Evolutionary conservation across 306 rosid genomes (phyloP), one percentile per base, ranked within the genome.

Genomic region (Spatholobus suberectus): DNA sequence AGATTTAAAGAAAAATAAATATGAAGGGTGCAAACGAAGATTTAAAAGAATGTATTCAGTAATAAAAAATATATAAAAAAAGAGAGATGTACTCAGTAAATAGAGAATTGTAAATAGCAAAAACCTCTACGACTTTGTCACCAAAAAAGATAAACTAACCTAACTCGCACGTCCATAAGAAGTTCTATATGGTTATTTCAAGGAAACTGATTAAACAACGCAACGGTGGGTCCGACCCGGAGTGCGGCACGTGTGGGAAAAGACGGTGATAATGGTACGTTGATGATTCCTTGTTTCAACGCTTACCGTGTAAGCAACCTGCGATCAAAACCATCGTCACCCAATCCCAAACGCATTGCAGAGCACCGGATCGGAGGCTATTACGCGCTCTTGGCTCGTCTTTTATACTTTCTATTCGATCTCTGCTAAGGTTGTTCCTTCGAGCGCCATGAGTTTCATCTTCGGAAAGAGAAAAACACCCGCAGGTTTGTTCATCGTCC

Each of bases 391-490:
- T 61, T 61, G 38, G 27, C 10, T 61, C 40, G 9, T 55, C 52
- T 35, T 9, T 2, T 51, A 9, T 6, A 35, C 72, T 7, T 40
- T 65, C 78, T 4, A 37, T 67, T 79, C 80, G 13, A 23, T 32
- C 77, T 62, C 41, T 10, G 26, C 66, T 46, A n/a, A 27, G 20
- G n/a, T 68, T 66, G 8, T 67, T 78, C 61, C 77, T 46, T 74
- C 66, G 75, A 24, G 3, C 86, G 82, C 86, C 84, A 95, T 95
- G 98, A 95, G 98, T 86, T 96, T 94, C 85, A 82, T 96, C 84
- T 96, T 94, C 84, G 98, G 99, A 69, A 94, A 94, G 92, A 87
- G 91, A 10, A 96, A 96, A 80, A 96, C 98, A 13, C 95, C 99
- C 74, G 98, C 99, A 86, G 98, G 98, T 94, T 81, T 49, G 63